These are phyloP conservation scores for Irpex rosettiformis DNA, from an alignment of 1,284 basidiomycete species.

Conservation along the genomic window DNA sequence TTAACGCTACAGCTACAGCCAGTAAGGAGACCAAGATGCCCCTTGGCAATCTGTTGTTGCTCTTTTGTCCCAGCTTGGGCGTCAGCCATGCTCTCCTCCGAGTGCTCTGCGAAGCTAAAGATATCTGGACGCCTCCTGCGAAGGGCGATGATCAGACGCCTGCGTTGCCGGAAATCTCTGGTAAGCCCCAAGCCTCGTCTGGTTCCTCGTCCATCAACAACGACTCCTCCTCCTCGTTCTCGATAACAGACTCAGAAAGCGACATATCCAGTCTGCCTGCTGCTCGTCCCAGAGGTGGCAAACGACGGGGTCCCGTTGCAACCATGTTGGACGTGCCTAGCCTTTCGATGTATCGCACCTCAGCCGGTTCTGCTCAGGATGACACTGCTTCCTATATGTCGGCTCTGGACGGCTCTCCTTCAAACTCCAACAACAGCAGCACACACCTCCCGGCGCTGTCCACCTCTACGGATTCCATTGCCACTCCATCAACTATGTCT, in stretches of 20 bases:
- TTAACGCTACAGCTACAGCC: conserved; percentile 60
- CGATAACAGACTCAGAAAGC: conserved; percentile 6
- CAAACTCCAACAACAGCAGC: conserved; percentile 31
- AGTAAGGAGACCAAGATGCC: conserved; percentile 80
- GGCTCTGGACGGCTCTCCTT: conserved; percentile 33
- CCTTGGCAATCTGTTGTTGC: conserved; percentile 72
- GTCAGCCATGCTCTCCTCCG: conserved; percentile 76
- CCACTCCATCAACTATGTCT: conserved; percentile 38
- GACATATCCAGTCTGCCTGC: conserved; percentile 7
- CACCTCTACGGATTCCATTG: conserved; percentile 44
- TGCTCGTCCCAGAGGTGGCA: conserved; percentile 3
- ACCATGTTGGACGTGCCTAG: conserved; percentile 9
- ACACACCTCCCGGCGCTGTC: conserved; percentile 38
- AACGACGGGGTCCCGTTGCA: conserved; percentile 5
- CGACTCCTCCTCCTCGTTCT: neutral
- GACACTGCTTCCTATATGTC: conserved; percentile 31
- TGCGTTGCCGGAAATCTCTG: conserved; percentile 1
- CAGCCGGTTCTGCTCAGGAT: conserved; percentile 16
- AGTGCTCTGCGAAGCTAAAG: conserved; percentile 67
- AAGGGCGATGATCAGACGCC: conserved; percentile 1
- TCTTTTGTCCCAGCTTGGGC: conserved; percentile 78
- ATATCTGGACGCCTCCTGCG: conserved; percentile 46
- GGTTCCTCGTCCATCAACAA: neutral
- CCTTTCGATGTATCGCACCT: conserved; percentile 10
- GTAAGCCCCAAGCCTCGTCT: neutral